Evolutionary conservation across 1,284 basidiomycete species (phyloP), one percentile per base, ranked within the genome.

Genomic region (Austroboletus niveus): DNA sequence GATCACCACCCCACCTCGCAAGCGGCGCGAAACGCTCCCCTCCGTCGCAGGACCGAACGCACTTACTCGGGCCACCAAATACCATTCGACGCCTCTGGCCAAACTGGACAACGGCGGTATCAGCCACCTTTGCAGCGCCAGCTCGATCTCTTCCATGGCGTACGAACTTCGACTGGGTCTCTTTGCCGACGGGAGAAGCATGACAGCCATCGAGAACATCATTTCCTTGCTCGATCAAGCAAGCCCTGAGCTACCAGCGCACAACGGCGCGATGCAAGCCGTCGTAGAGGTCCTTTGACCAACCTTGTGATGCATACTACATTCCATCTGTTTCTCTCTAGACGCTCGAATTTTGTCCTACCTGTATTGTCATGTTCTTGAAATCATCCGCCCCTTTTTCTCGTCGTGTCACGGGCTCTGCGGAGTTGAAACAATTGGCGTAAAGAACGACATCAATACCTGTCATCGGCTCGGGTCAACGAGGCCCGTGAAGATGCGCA

Each of bases 211-310:
- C 30, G 53, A 62, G 38, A 61, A 63, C 50, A 55, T 69, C 38
- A 55, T 65, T 8, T 63, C 62, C n/a, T 34, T 69, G 27, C 58
- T 65, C 40, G 64, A 69, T 53, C 67, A 66, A 44, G 49, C 54
- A 5, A 67, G 53, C 29, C 54, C 64, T 0, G 48, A 60, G 24
- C 47, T 48, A 29, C 42, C 41, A 11, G 34, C 38, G 2, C 46
- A 42, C 11, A n/a, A 17, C 15, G 45, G 45, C 27, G 10, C 41
- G 32, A 47, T 45, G 2, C 52, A 22, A 11, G 22, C 22, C 22
- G 22, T 31, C 45, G 36, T 47, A n/a, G 45, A 55, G 51, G 46
- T 39, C 15, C 42, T 55, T 22, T 60, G 49, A 58, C 27, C 22
- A 24, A 24, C 5, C 22, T 24, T 24, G 4, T 24, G 22, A 4